A percentile compares a stretch with the other conserved stretches of the same genome.
These are phyloP conservation scores for Schwanniomyces etchellsii DNA, from an alignment of 1,139 yeast genomes.

Conservation along the genomic window DNA sequence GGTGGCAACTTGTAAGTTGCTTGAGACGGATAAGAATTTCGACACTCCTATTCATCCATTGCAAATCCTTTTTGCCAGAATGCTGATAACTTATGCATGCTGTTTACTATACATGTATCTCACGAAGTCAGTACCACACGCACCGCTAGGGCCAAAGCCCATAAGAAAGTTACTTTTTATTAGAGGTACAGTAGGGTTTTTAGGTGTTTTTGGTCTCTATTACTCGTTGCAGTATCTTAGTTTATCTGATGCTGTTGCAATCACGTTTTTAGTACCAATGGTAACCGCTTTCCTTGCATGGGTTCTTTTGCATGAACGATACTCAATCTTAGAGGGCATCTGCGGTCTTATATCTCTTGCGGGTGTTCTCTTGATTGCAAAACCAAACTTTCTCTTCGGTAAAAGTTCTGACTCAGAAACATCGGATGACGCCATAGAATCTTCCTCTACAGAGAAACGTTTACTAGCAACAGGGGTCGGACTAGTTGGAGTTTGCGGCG, in stretches of 20 bases:
- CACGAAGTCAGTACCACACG: conserved; percentile 48
- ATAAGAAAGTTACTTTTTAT: conserved; percentile 48
- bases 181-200: conserved; percentile 73
- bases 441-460: conserved; percentile 34
- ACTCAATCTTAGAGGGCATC: conserved; percentile 58
- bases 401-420: conserved; percentile 16
- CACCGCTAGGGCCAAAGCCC: conserved; percentile 67
- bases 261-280: conserved; percentile 74
- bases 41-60: conserved; percentile 63
- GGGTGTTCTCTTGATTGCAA: conserved; percentile 78
- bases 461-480: conserved; percentile 62
- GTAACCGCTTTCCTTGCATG: conserved; percentile 74
- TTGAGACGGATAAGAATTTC: conserved; percentile 57
- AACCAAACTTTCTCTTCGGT: conserved; percentile 73
- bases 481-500: conserved; percentile 65
- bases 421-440: conserved; percentile 29
- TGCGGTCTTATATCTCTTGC: conserved; percentile 65
- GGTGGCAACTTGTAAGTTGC: conserved; percentile 68
- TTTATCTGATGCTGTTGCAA: conserved; percentile 70
- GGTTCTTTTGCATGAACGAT: conserved; percentile 59
- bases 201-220: conserved; percentile 74
- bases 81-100: conserved; percentile 62
- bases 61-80: conserved; percentile 71
- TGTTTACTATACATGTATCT: conserved; percentile 51
- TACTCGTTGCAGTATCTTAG: conserved; percentile 70